Conservation (phyloP, 2,329 filamentous ascomycete species). For the Microcyclospora tardicrescens region DNA sequence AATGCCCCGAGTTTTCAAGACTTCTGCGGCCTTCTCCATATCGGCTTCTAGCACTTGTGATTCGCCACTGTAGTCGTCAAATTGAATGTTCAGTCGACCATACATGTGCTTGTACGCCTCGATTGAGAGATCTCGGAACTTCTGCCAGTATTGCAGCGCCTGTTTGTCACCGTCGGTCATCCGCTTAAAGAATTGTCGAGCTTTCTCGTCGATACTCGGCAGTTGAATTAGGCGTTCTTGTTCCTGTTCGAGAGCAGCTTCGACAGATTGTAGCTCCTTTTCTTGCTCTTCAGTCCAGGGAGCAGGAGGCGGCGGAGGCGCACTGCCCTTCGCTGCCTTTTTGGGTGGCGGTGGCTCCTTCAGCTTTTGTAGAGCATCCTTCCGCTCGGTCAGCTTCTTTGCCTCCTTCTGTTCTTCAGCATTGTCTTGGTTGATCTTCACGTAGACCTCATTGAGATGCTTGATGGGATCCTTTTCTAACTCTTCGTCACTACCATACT, state of each 20-base stretch:
- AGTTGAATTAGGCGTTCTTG: constrained; percentile 37
- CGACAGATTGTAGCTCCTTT: constrained; percentile 35
- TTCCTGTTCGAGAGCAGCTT: constrained; percentile 35
- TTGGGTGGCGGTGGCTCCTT: constrained; percentile 28
- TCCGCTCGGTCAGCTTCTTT: constrained; percentile 35
- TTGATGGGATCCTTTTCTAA: constrained; percentile 63
- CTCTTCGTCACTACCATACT: constrained; percentile 60
- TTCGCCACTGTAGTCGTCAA: constrained; percentile 56
- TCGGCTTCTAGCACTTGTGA: constrained; percentile 52
- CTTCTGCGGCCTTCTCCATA: constrained; percentile 46
- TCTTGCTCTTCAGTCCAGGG: constrained; percentile 33
- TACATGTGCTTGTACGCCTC: constrained; percentile 53
- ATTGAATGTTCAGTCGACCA: constrained; percentile 50
- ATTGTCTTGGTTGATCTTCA: constrained; percentile 55
- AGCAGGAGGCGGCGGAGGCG: constrained; percentile 23
- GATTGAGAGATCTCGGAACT: constrained; percentile 52
- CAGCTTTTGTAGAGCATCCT: constrained; percentile 28
- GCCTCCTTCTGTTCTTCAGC: constrained; percentile 53
- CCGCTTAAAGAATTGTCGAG: constrained; percentile 56
- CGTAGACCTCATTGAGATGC: constrained; percentile 71
- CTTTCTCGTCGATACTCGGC: constrained; percentile 57
- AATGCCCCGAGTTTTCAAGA: constrained; percentile 47
- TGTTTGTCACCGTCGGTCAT: constrained; percentile 51
- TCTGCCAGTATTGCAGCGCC: constrained; percentile 48
- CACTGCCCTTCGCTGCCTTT: constrained; percentile 32